These are phyloP conservation scores for Neostapfia colusana DNA, from an alignment of 176 grass and related monocot genomes.

Conservation along the genomic window DNA sequence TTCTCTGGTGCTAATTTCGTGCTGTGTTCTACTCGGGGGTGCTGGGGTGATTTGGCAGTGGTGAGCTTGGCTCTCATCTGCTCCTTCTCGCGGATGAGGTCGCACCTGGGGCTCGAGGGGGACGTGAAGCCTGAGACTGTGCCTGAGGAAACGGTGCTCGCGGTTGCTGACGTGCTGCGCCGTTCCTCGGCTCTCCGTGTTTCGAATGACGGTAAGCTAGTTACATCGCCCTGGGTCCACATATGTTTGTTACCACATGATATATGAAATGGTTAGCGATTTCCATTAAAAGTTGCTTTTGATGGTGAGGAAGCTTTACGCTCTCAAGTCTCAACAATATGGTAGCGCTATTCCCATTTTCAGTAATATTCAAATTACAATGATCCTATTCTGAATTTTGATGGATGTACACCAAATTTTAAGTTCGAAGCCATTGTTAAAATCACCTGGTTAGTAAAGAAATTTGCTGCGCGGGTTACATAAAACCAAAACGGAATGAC, in stretches of 20 bases:
- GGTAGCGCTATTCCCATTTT: neutral
- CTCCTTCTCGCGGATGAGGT: constrained; percentile 80
- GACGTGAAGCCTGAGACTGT: constrained; percentile 57
- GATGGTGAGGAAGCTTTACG: neutral
- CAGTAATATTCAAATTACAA: constrained; percentile 6
- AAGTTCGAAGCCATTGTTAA: neutral
- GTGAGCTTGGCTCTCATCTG: constrained; percentile 90
- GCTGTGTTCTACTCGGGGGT: neutral
- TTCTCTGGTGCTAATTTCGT: constrained; percentile 12
- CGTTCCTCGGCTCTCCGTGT: constrained; percentile 59
- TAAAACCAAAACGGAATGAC: neutral
- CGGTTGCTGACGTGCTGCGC: constrained; percentile 68
- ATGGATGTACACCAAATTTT: neutral
- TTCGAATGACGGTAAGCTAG: constrained; percentile 62
- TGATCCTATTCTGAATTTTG: neutral
- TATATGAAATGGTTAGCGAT: neutral
- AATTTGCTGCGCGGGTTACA: neutral
- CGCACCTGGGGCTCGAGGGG: constrained; percentile 55
- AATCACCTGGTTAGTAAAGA: neutral
- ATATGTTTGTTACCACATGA: neutral
- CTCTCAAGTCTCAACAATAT: neutral
- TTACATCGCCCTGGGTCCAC: neutral
- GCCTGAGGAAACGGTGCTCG: constrained; percentile 46
- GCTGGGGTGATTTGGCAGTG: constrained; percentile 50
- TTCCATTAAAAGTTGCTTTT: neutral